Percentiles rank a stretch among this genome's conserved stretches.
phyloP scores from a whole-genome alignment of 2,329 filamentous ascomycete genomes.

The Fusarium lateritium region DNA sequence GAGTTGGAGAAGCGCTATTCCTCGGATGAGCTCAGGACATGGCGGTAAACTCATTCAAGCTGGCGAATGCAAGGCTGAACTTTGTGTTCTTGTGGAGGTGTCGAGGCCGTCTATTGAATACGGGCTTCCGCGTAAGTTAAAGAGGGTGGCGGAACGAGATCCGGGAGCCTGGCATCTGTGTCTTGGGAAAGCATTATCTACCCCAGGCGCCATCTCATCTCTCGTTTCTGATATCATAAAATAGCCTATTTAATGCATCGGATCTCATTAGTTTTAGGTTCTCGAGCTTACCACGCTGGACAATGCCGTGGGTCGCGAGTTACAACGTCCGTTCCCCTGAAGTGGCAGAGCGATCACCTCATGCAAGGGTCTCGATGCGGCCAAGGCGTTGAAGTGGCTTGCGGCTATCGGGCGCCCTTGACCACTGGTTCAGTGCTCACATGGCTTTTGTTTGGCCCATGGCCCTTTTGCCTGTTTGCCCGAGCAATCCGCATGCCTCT shows the following conservation, averaged over 20 bases:
- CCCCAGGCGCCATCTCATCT: not conserved
- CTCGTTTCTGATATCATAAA: not conserved
- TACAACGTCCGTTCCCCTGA: constrained; percentile 2
- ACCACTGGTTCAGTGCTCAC: not conserved
- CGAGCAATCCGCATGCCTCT: not conserved
- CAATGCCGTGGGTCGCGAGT: not conserved
- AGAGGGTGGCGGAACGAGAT: not conserved
- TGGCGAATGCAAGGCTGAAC: constrained; percentile 41
- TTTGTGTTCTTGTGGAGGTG: constrained; percentile 16
- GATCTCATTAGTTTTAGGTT: not conserved
- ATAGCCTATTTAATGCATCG: not conserved
- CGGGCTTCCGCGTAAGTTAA: not conserved
- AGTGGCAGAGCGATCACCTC: constrained; percentile 1
- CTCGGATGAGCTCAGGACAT: constrained; percentile 3
- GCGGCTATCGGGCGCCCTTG: constrained; percentile 25
- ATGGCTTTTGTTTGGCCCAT: constrained; percentile 8
- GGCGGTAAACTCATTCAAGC: constrained; percentile 9
- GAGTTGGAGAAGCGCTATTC: not conserved
- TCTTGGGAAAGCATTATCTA: not conserved
- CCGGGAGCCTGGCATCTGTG: not conserved
- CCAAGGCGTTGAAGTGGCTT: constrained; percentile 31
- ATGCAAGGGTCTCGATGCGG: constrained; percentile 31
- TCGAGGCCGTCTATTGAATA: constrained; percentile 3
- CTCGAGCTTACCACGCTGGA: too few species aligned
- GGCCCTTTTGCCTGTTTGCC: constrained; percentile 8